Evolutionary conservation across 352 stramenopile genomes (phyloP).

Genomic region (Globisporangium carolinianum): DNA sequence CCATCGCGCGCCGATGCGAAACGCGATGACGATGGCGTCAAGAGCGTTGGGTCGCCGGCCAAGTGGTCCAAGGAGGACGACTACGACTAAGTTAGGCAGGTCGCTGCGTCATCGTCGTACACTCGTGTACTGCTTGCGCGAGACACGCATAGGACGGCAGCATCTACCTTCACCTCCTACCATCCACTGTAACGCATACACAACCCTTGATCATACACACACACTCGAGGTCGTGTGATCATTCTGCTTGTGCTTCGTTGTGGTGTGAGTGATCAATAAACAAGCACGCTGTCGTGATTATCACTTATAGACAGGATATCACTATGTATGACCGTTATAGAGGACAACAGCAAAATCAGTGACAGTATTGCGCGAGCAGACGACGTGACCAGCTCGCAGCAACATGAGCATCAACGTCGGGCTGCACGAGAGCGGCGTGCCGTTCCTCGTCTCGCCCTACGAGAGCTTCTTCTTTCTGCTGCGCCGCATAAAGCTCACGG

Average conservation of each 20-base stretch:
- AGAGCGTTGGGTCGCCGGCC: slow-evolving; percentile 27
- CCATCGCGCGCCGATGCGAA: slow-evolving; percentile 48
- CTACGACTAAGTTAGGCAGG: slow-evolving; percentile 60
- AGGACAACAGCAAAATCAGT: too few species aligned
- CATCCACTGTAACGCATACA: neutral
- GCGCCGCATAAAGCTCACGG: slow-evolving; percentile 57
- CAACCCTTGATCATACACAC: neutral
- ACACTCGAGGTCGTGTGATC: too few species aligned
- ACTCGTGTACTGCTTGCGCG: neutral
- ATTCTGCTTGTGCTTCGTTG: too few species aligned
- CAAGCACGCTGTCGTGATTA: too few species aligned
- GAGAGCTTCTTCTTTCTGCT: slow-evolving; percentile 78
- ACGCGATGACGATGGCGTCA: slow-evolving; percentile 24
- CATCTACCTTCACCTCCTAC: neutral
- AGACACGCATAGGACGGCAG: neutral
- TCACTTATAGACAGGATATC: too few species aligned
- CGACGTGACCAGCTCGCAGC: neutral
- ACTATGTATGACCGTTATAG: too few species aligned
- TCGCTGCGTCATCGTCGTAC: too few species aligned
- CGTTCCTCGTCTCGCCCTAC: slow-evolving; percentile 74
- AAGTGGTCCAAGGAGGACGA: slow-evolving; percentile 91
- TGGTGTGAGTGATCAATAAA: too few species aligned
- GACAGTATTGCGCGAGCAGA: neutral
- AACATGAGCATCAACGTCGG: slow-evolving; percentile 75
- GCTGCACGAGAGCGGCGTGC: slow-evolving; percentile 47